These are phyloP conservation scores for Chamaecrista fasciculata DNA, from an alignment of 306 rosid genomes.

Conservation along the genomic window DNA sequence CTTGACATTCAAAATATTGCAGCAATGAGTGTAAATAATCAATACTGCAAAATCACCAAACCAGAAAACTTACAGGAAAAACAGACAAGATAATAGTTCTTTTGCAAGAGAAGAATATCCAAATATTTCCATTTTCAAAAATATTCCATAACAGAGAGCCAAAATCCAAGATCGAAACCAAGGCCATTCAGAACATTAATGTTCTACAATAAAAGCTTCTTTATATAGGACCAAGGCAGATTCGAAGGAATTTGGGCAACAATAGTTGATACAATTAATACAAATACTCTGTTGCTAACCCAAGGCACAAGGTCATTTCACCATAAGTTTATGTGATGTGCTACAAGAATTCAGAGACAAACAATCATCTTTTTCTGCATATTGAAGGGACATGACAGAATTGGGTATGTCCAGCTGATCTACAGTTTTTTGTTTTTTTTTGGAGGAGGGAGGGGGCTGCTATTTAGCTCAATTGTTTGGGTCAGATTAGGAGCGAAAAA, in stretches of 20 bases:
- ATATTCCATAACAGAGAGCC: neutral
- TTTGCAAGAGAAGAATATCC: neutral
- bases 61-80: neutral
- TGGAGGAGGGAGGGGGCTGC: too few relatives aligned
- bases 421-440: neutral
- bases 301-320: neutral
- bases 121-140: neutral
- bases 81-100: neutral
- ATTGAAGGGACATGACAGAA: neutral
- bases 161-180: neutral
- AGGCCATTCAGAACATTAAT: neutral
- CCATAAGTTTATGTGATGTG: neutral
- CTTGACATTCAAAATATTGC: neutral
- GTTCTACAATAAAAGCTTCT: too few relatives aligned
- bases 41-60: neutral
- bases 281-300: neutral
- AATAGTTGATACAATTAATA: neutral
- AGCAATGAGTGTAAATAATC: too few relatives aligned
- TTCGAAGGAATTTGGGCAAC: too few relatives aligned
- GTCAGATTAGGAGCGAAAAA: neutral
- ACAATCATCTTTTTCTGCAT: neutral
- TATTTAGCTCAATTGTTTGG: neutral
- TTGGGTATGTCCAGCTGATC: neutral
- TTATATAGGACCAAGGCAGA: too few relatives aligned
- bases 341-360: neutral